Evolutionary conservation across 139 green algal genomes (phyloP), one percentile per base, ranked within the genome.

Genomic region (Volvox reticuliferus): DNA sequence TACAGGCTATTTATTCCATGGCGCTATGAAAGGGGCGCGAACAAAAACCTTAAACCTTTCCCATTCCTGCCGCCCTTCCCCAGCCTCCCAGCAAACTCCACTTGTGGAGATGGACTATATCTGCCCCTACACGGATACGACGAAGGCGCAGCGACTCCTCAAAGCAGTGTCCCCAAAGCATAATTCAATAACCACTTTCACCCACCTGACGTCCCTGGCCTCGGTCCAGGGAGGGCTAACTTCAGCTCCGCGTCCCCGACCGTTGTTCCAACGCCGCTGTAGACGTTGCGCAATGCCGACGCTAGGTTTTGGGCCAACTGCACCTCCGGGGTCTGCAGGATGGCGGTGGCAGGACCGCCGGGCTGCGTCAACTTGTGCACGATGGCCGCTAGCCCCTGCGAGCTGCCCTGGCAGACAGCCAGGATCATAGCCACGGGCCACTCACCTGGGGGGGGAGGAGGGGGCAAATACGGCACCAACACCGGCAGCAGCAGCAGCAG

Each of bases 361-460:
- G 82, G 12, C n/a, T 71, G 73, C 22, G 50, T 73, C 85, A 93
- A 30, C 50, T 82, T 71, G 30, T 78, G 82, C 12, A 69, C 65
- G 18, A 95, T 37, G 44, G 33, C 69, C 35, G 69, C 30, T 67
- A 95, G 82, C 24, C 55, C 68, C 20, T 33, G 55, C 77, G 92
- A 87, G 81, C 93, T 91, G 67, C 91, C 93, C 12, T 33, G 17
- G 71, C 91, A 92, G 55, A 93, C 82, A 0, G 86, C 87, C 55
- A 95, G 61, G 30, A 91, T 88, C 89, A 95, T 90, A 24, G 86
- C 81, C 1, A 88, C 79, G 62, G 91, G 81, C 93, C 93, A 95
- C 90, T 95, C 93, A 77, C 93, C 93, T 86, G 93, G 71, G n/a
- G 68, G 30, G 2, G 20, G 44, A n/a, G n/a, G 26, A 26, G 9